Base-by-base conservation (phyloP, 2,329 filamentous ascomycete genomes). In the Ustilaginoidea virens region DNA sequence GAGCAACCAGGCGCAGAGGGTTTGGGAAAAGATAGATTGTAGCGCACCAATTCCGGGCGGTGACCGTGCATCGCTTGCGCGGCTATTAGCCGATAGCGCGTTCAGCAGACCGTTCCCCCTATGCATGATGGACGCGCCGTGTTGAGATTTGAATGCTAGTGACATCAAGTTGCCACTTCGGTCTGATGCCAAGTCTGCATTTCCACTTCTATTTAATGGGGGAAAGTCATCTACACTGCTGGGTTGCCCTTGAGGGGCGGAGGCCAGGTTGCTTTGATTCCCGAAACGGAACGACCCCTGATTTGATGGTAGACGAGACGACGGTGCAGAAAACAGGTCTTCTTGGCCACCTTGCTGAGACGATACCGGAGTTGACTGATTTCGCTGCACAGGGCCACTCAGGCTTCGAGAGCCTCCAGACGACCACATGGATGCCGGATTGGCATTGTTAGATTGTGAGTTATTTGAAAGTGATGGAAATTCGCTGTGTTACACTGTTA, bases 381-480 rank as follows among this genome's bases (percentile, higher is more conserved):
- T 66, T 32, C 69, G 58, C 37, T 63, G 66, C 34, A 65, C 53
- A 17, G 56, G 56, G 2, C 56, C 63, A 25, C 54, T 55, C 32
- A 68, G 48, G 33, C 54, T 63, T 36, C 68, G 56, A 12, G 61
- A 53, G 5, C 59, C 60, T 36, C 56, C 55, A 16, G 56, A 53
- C 23, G 66, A 61, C 69, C 69, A 74, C 51, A 73, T 57, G 5
- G 65, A 65, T 10, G 60, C 52, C 36, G 61, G 61, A 25, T 47
- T 61, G 5, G 59, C 48, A 33, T 49, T 64, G 17, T 61, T 52
- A 24, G 70, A 49, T 42, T 69, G 66, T 25, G 67, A 56, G 37
- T 66, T 73, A 42, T 69, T 73, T 29, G 70, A 74, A 39, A 78
- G 51, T 14, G 71, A 74, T 7, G 73, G 73, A 31, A 78, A 78